These are phyloP conservation scores for Coemansia sp. DNA, from an alignment of 192 early-diverging fungal species.

Conservation along the genomic window DNA sequence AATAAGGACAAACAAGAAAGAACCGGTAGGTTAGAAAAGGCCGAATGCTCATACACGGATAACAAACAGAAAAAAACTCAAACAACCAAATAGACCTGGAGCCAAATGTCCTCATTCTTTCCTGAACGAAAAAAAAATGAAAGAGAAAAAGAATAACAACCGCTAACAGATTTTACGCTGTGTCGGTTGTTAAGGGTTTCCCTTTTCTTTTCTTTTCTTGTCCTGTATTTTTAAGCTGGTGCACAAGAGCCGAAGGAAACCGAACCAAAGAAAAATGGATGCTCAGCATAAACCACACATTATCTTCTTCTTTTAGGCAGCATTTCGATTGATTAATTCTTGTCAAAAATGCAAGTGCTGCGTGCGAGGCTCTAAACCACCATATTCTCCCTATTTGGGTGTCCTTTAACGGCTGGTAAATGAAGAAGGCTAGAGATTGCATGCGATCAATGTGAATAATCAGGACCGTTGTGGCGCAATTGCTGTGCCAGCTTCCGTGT, in stretches of 20 bases:
- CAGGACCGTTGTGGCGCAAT: neutral
- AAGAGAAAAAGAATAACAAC: neutral
- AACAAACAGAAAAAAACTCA: neutral
- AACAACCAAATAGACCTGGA: conserved; percentile 1
- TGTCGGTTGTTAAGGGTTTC: neutral
- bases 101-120: neutral
- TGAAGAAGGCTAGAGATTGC: neutral
- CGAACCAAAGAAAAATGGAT: no score
- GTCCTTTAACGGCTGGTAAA: neutral
- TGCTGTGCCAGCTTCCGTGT: neutral
- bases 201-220: neutral
- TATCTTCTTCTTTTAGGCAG: no score
- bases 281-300: no score
- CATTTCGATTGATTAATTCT: neutral
- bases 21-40: neutral
- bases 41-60: conserved; percentile 2
- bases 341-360: neutral
- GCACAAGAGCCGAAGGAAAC: no score
- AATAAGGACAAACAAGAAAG: conserved; percentile 5
- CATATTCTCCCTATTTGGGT: neutral
- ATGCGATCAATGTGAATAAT: neutral
- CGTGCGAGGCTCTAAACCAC: neutral
- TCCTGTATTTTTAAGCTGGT: no score
- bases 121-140: neutral
- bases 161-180: neutral